Conservation (phyloP, 1,139 yeast species). For the Candida sanyaensis region DNA sequence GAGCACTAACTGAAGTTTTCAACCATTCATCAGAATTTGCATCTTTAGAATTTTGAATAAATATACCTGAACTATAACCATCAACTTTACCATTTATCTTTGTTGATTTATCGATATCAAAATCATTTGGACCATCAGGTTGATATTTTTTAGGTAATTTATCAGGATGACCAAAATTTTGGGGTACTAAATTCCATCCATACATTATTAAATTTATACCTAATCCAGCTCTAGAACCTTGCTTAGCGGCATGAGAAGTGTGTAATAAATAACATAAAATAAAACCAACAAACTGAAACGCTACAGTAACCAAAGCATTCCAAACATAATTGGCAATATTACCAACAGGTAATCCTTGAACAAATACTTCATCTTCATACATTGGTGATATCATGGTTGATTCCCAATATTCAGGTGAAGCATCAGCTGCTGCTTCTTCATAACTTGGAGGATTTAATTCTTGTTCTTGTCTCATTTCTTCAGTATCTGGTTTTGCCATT, state of each 20-base stretch:
- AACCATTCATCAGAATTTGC: conserved; percentile 9
- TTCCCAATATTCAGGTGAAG: conserved; percentile 98
- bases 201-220: conserved; percentile 82
- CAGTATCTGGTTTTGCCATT: conserved; percentile 80
- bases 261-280: conserved; percentile 86
- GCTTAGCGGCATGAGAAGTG: conserved; percentile 96
- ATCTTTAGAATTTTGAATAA: conserved; percentile 20
- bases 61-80: conserved; percentile 41
- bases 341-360: conserved; percentile 97
- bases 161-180: conserved; percentile 47
- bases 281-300: conserved; percentile 94
- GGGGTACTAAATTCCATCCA: conserved; percentile 74
- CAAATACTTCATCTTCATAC: conserved; percentile 84
- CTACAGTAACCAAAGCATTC: conserved; percentile 85
- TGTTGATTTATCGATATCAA: conserved; percentile 45
- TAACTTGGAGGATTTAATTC: conserved; percentile 81
- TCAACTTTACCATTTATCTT: conserved; percentile 47
- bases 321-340: conserved; percentile 82
- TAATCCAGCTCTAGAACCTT: conserved; percentile 91
- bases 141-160: conserved; percentile 42
- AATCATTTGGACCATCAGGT: conserved; percentile 58
- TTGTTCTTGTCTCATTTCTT: conserved; percentile 36
- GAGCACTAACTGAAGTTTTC: conserved; percentile 23
- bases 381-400: conserved; percentile 83
- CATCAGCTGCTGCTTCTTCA: conserved; percentile 93